Base-by-base conservation (phyloP, 108 stramenopile species). In the Cyclostephanos invisitatus region DNA sequence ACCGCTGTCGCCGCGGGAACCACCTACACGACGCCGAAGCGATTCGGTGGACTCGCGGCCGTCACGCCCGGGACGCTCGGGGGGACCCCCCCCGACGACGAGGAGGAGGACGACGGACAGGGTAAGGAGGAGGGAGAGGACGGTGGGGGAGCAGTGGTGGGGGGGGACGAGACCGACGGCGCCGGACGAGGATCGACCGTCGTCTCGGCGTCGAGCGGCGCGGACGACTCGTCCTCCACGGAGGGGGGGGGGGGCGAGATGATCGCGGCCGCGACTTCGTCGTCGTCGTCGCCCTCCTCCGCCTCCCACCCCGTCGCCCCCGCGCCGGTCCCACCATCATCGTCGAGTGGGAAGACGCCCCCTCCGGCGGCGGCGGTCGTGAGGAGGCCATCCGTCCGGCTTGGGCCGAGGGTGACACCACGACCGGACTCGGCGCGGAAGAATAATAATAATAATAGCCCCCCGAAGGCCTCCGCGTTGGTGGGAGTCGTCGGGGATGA, bases 11-110 rank as follows among this genome's bases (percentile, higher is more conserved):
- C n/a, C 7, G 28, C 37, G 25, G 7, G 20, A 37, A 58, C 38
- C 0, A 59, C 44, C 24, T 80, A 62, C 67, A 58, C 67, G 51
- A 80, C 79, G 28, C 79, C 79, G 24, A 70, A 74, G 62, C 49
- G 76, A 29, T 22, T 56, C 35, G 64, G 49, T 22, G 58, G 66
- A 51, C 37, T 67, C 8, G 53, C 66, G 29, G 68, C 63, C 36
- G 73, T 74, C 27, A 73, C 72, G 18, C 73, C 79, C 37, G 65
- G 68, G 58, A 74, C 70, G 12, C 54, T 66, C 62, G 63, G 40
- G 29, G 70, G 58, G 32, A 49, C 40, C 28, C 40, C 40, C 60
- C 49, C 15, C 15, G 22, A 6, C 27, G 21, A 24, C 27, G 12
- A 24, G 7, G 17, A 50, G 6, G 66, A 42, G 2, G 29, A 27